Percentiles rank a stretch among this genome's conserved stretches.
These are phyloP conservation scores for Pythium chondricola DNA, from an alignment of 352 stramenopile species.

Conservation along the genomic window DNA sequence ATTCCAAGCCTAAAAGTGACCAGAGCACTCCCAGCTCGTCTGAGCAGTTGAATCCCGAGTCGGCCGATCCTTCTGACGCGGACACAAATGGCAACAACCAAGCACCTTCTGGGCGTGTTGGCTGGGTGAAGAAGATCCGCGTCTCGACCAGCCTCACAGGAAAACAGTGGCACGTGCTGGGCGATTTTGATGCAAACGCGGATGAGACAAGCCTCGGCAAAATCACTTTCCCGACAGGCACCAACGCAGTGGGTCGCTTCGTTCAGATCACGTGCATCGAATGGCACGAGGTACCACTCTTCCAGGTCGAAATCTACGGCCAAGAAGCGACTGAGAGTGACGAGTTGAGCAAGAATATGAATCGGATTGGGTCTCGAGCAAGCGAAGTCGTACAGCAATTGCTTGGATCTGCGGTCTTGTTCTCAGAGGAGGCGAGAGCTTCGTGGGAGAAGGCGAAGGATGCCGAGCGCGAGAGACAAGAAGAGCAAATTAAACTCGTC, in stretches of 20 bases:
- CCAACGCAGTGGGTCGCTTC: slow-evolving; percentile 41
- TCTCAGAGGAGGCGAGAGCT: slow-evolving; percentile 60
- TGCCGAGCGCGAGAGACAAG: slow-evolving; percentile 71
- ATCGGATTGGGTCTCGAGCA: slow-evolving; percentile 33
- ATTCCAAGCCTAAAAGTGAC: slow-evolving; percentile 4
- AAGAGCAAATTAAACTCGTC: slow-evolving; percentile 63
- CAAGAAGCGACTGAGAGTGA: slow-evolving; percentile 52
- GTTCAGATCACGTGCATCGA: slow-evolving; percentile 59
- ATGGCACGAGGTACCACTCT: slow-evolving; percentile 48
- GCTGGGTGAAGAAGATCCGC: slow-evolving; percentile 62
- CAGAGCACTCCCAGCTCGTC: background rate
- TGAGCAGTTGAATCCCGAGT: background rate
- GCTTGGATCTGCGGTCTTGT: slow-evolving; percentile 34
- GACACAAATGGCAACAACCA: background rate
- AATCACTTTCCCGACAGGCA: slow-evolving; percentile 24
- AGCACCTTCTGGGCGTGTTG: slow-evolving; percentile 11
- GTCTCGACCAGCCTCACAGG: slow-evolving; percentile 57
- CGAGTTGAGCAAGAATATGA: slow-evolving; percentile 29
- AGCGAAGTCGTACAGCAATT: slow-evolving; percentile 45
- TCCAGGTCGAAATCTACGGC: slow-evolving; percentile 68
- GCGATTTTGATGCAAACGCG: slow-evolving; percentile 54
- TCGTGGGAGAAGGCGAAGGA: slow-evolving; percentile 74
- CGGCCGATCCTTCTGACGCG: background rate
- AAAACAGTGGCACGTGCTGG: slow-evolving; percentile 47
- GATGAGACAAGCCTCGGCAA: slow-evolving; percentile 26